These are phyloP conservation scores for Crataegus laevigata DNA, from an alignment of 306 rosid genomes.

Conservation along the genomic window DNA sequence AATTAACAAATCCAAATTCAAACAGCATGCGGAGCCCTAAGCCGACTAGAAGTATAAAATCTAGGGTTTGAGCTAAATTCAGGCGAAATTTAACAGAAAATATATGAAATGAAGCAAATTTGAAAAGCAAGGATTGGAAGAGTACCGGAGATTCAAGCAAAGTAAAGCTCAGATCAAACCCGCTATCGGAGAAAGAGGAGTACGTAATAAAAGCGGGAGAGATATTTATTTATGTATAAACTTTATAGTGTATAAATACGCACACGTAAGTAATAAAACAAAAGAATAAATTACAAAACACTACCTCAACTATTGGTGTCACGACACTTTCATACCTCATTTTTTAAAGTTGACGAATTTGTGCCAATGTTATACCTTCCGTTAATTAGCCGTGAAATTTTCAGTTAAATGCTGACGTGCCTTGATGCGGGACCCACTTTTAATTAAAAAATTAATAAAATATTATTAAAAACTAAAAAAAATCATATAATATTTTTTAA, in stretches of 20 bases:
- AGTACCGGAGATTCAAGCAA: slow-evolving; percentile 4
- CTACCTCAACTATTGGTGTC: too few species aligned
- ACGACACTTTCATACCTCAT: too few species aligned
- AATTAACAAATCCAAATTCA: neutral
- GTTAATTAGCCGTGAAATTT: too few species aligned
- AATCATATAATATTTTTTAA: too few species aligned
- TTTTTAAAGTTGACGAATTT: too few species aligned
- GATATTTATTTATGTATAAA: neutral
- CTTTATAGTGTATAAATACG: neutral
- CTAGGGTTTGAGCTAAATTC: neutral
- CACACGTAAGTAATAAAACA: neutral
- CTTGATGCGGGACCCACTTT: too few species aligned
- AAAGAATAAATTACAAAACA: too few species aligned
- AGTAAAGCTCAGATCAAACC: neutral
- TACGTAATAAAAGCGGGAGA: neutral
- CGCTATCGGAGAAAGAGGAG: neutral
- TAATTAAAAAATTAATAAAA: too few species aligned
- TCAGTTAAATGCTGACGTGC: too few species aligned
- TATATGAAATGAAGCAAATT: neutral
- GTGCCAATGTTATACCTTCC: too few species aligned
- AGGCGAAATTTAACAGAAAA: neutral
- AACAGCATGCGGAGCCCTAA: neutral
- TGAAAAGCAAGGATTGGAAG: neutral
- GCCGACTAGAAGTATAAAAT: neutral
- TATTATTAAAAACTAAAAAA: too few species aligned